Evolutionary conservation across 2,329 filamentous ascomycete species (phyloP).

Genomic region (Calonectria fujianensis): DNA sequence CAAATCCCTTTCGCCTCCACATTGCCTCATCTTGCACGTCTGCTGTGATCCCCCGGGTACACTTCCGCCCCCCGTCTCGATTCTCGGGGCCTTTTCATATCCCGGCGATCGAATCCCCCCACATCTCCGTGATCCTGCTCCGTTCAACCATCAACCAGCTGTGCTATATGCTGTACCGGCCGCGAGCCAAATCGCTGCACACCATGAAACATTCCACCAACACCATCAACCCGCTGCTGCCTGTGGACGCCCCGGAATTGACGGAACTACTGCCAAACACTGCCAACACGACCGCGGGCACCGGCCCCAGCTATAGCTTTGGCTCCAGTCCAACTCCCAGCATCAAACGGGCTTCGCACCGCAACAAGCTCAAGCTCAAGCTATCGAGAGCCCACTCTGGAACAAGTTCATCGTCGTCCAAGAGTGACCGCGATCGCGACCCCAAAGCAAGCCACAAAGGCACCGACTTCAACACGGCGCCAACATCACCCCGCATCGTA

Average conservation of each 20-base stretch:
- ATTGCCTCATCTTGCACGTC: not conserved
- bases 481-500: constrained; percentile 58
- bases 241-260: not conserved
- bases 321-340: constrained; percentile 1
- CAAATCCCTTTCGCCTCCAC: constrained; percentile 17
- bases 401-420: constrained; percentile 5
- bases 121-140: constrained; percentile 19
- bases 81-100: not conserved
- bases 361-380: constrained; percentile 8
- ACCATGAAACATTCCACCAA: constrained; percentile 20
- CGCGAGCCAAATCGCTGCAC: not conserved
- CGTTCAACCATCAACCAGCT: constrained; percentile 19
- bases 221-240: constrained; percentile 8
- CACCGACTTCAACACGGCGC: constrained; percentile 8
- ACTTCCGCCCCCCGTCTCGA: constrained; percentile 7
- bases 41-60: not conserved
- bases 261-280: not conserved
- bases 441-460: constrained; percentile 9
- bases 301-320: not conserved
- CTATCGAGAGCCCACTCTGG: not conserved
- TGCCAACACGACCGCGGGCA: constrained; percentile 1
- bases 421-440: not conserved
- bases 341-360: not conserved
- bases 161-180: not conserved
- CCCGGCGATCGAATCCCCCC: constrained; percentile 15